phyloP scores from a whole-genome alignment of 2,329 filamentous ascomycete genomes.

The Fusarium denticulatum region DNA sequence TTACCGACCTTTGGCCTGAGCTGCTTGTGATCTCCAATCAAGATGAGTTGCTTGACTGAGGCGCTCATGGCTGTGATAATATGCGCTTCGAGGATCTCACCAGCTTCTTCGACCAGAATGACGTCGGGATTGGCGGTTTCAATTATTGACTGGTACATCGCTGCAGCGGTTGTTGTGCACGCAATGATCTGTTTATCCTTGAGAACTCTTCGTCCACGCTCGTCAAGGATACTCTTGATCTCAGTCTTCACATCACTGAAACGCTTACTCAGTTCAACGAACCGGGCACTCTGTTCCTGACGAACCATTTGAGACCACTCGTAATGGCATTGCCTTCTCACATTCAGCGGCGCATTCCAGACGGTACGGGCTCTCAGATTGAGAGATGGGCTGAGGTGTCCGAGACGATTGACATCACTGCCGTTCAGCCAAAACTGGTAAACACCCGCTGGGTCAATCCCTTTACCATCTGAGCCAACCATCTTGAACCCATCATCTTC shows the following conservation, averaged over 20 bases:
- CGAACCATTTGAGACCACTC: constrained; percentile 59
- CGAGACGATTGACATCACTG: not conserved
- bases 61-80: constrained; percentile 65
- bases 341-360: constrained; percentile 60
- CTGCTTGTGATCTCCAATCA: constrained; percentile 80
- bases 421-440: constrained; percentile 34
- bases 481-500: constrained; percentile 56
- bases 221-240: constrained; percentile 56
- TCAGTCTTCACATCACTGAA: constrained; percentile 55
- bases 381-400: constrained; percentile 24
- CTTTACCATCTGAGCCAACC: constrained; percentile 58
- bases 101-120: constrained; percentile 76
- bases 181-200: constrained; percentile 69
- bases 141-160: constrained; percentile 67
- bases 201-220: constrained; percentile 57
- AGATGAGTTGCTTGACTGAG: constrained; percentile 68
- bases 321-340: constrained; percentile 49
- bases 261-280: constrained; percentile 51
- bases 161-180: constrained; percentile 76
- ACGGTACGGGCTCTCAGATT: constrained; percentile 47
- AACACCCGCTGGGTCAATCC: constrained; percentile 44
- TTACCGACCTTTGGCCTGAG: constrained; percentile 74
- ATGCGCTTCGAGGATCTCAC: constrained; percentile 77
- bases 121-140: constrained; percentile 65
- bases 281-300: constrained; percentile 58